These are phyloP conservation scores for Xylariaceae sp. DNA, from an alignment of 2,329 filamentous ascomycete genomes.

Conservation along the genomic window DNA sequence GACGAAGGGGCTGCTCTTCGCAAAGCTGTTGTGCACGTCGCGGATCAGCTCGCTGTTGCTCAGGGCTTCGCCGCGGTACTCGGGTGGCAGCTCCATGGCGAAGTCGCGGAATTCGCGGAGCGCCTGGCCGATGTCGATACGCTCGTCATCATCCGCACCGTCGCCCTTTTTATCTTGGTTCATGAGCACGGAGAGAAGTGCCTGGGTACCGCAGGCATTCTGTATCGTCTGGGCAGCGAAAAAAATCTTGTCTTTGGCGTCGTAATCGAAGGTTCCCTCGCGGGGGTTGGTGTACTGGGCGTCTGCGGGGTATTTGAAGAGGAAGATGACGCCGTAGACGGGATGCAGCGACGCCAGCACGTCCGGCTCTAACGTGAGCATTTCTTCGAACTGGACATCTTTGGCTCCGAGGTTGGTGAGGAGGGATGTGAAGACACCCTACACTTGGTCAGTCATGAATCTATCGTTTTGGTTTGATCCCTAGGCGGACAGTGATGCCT, in stretches of 20 bases:
- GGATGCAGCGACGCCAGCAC: slow-evolving; percentile 66
- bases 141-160: slow-evolving; percentile 22
- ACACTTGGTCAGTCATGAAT: slow-evolving; percentile 28
- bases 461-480: slow-evolving; percentile 11
- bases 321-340: slow-evolving; percentile 94
- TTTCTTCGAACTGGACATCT: slow-evolving; percentile 94
- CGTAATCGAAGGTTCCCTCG: slow-evolving; percentile 76
- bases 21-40: slow-evolving; percentile 84
- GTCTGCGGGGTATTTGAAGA: slow-evolving; percentile 91
- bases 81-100: slow-evolving; percentile 73
- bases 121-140: slow-evolving; percentile 66
- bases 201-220: slow-evolving; percentile 96
- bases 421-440: slow-evolving; percentile 96
- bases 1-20: slow-evolving; percentile 80
- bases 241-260: slow-evolving; percentile 72
- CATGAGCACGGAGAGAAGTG: slow-evolving; percentile 82
- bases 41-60: slow-evolving; percentile 64
- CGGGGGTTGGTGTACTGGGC: slow-evolving; percentile 61
- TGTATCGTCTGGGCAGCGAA: slow-evolving; percentile 97
- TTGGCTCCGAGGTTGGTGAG: slow-evolving; percentile 87
- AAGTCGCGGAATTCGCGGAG: slow-evolving; percentile 82
- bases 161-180: slow-evolving; percentile 55
- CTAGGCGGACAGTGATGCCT: background rate
- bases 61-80: slow-evolving; percentile 58
- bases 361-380: slow-evolving; percentile 79